Base-by-base conservation (phyloP, 2,329 filamentous ascomycete genomes). In the Geoglossum cookeanum region DNA sequence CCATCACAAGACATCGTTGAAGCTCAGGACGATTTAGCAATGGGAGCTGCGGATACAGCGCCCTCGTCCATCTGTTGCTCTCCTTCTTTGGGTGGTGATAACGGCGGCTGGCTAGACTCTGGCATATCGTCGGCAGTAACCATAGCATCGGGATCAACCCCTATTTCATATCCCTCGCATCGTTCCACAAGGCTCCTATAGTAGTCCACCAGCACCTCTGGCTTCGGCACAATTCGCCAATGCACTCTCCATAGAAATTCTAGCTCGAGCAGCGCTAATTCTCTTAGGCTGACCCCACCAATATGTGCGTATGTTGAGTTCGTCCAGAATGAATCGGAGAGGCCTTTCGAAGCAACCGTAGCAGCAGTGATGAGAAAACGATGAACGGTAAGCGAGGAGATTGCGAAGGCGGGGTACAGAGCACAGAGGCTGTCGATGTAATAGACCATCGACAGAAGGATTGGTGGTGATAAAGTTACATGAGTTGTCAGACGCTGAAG, bases 391-490 rank as follows among this genome's bases (percentile, higher is more conserved):
- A 98, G 76, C 52, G 88, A 95, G 67, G 90, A 95, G 63, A 98
- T 94, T 32, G 90, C 96, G 69, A 98, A 98, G 52, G 91, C 86
- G 2, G 87, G 85, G 68, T 96, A 98, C 59, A 94, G 75, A 9
- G 87, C 84, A 70, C 91, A 98, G 27, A 98, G 78, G 35, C 89
- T 84, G 71, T 98, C 92, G 65, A 98, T 97, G 66, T 97, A 98
- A 68, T 94, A 98, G 58, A 98, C 92, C 88, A 98, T 97, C 63
- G 90, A 92, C 39, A 98, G 79, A n/a, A 98, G 77, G 55, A 98
- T 84, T 0, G 92, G 91, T 11, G 92, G 90, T 5, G 88, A 89
- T 2, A 98, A 77, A 0, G 91, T 96, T 30, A 92, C 92, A 68
- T 98, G 92, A 59, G 89, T 88, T 29, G 94, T 92, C 58, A 98